Base-by-base conservation (phyloP, 1,139 yeast species). In the Protomyces macrosporus region DNA sequence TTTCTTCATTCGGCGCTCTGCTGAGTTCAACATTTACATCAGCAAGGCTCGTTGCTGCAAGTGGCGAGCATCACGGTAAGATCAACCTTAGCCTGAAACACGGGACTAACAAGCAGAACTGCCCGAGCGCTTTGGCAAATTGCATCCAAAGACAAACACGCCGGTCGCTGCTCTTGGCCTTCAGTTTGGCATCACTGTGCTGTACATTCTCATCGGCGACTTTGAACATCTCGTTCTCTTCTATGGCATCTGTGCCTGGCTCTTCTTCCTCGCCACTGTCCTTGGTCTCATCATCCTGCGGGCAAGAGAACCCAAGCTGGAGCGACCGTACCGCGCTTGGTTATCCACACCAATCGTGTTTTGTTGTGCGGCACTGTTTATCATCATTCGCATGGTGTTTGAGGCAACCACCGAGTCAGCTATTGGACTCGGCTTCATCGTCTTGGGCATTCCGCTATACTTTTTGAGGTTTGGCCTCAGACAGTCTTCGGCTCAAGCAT, bases 1-100 rank as follows among this genome's bases (percentile, higher is more conserved):
- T 73, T 4, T 75, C 79, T 1, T 77, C 80, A 61, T 68, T 77
- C 5, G 80, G 80, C 1, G 78, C 80, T 1, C 68, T 78, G 45
- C 77, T 77, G 65, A 80, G 80, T 1, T 72, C 77, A 2, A 70
- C 73, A 12, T 75, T 77, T 65, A 72, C 78, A 12, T 72, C 78
- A 1, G 75, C 78, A 0, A 72, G 78, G 6, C 69, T 78, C 32
- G 73, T 76, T 1, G 76, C 77, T 56, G 70, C 77, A 4, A 72
- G 78, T 1, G 78, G 78, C 1, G 72, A 73, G 48, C 76, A 42
- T 42, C 23, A 42, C 32, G 48, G 48, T 42, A 42, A 14, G 48
- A 5, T 14, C 2, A 6, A 2, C 10, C 23, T 23, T 16, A 5
- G 33, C 48, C 16, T n/a, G 23, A 10, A 14, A 42, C 23, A 23